Evolutionary conservation across 306 rosid genomes (phyloP).

Genomic region (Abrus pulchellus): DNA sequence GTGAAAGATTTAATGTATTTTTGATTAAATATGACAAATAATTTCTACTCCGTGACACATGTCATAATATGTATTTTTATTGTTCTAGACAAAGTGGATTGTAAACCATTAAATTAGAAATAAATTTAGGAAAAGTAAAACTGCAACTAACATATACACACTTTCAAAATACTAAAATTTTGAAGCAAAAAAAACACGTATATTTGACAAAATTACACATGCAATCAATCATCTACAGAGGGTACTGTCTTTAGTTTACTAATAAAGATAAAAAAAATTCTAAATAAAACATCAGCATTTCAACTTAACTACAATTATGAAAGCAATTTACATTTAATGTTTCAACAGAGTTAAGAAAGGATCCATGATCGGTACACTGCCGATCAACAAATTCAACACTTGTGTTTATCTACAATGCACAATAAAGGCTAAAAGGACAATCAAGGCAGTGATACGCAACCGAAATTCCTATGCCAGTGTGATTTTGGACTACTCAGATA

Average conservation of each 20-base stretch:
- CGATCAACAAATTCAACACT: conserved; percentile 88
- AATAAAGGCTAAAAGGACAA: conserved; percentile 80
- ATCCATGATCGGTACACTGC: conserved; percentile 79
- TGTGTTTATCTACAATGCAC: conserved; percentile 80
- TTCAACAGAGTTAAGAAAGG: conserved; percentile 67
- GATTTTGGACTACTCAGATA: too few species aligned
- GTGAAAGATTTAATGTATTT: conserved; percentile 12
- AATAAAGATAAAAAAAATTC: conserved; percentile 19
- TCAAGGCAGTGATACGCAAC: conserved; percentile 63
- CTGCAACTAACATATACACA: conserved; percentile 15
- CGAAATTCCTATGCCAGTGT: conserved; percentile 77
- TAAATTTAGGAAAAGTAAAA: conserved; percentile 1
- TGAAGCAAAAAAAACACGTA: conserved; percentile 82
- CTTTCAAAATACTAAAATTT: conserved; percentile 47
- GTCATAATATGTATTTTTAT: background rate
- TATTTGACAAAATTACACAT: conserved; percentile 83
- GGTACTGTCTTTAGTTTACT: conserved; percentile 53
- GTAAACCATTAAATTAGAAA: background rate
- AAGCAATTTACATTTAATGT: conserved; percentile 40
- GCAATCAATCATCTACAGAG: conserved; percentile 71
- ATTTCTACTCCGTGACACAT: conserved; percentile 18
- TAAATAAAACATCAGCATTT: conserved; percentile 12
- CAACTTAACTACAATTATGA: background rate
- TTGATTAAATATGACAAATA: background rate
- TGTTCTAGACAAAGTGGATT: conserved; percentile 9